Evolutionary conservation across 2,329 filamentous ascomycete species (phyloP).

Genomic region (Exophiala dermatitidis): DNA sequence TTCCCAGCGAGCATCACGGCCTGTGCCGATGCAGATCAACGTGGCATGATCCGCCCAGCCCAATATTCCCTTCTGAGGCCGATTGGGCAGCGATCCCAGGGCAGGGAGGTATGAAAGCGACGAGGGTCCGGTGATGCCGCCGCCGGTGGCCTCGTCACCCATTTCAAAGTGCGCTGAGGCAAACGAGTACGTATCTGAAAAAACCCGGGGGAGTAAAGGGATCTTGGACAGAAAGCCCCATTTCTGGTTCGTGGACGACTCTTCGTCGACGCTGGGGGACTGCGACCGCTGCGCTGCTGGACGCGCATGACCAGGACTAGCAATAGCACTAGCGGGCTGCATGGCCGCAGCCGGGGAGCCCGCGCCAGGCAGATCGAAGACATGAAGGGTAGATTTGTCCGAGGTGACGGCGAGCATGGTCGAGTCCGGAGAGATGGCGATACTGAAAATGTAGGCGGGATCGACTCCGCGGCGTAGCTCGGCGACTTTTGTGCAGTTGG

Average conservation of each 20-base stretch:
- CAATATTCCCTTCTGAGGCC: constrained; percentile 72
- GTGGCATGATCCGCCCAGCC: constrained; percentile 72
- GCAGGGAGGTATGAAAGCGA: constrained; percentile 39
- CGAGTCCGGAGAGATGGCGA: constrained; percentile 78
- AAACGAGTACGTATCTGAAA: constrained; percentile 85
- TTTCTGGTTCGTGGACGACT: constrained; percentile 52
- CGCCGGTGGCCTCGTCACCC: constrained; percentile 58
- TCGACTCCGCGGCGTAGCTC: constrained; percentile 88
- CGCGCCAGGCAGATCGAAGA: constrained; percentile 69
- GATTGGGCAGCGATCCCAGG: constrained; percentile 46
- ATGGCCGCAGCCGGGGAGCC: constrained; percentile 29
- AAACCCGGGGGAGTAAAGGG: constrained; percentile 75
- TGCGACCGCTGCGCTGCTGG: constrained; percentile 27
- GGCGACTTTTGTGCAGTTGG: constrained; percentile 69
- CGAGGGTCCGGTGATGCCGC: constrained; percentile 26
- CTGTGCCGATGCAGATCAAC: constrained; percentile 70
- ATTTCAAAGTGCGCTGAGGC: constrained; percentile 74
- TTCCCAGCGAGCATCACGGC: constrained; percentile 77
- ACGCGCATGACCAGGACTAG: no score
- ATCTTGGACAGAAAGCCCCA: constrained; percentile 81
- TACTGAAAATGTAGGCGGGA: constrained; percentile 74
- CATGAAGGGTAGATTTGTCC: constrained; percentile 90
- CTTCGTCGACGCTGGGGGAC: constrained; percentile 36
- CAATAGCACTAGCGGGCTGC: constrained; percentile 30
- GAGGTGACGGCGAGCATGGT: constrained; percentile 82